phyloP scores from a whole-genome alignment of 108 stramenopile genomes.

The Seminavis robusta region DNA sequence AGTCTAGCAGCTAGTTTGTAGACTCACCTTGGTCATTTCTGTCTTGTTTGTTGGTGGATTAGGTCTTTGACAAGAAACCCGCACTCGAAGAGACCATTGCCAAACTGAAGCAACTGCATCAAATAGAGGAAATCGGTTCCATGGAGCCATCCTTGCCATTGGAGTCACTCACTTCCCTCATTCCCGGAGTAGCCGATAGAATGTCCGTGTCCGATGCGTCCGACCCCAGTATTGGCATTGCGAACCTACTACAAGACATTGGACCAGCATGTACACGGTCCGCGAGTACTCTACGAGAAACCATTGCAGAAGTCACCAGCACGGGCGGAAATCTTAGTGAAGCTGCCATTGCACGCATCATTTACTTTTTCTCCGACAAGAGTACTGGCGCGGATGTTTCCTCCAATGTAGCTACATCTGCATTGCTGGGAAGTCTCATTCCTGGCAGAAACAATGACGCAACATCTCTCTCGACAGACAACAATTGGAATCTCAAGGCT shows the following conservation, averaged over 20 bases:
- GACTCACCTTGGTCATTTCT: neutral
- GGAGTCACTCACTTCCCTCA: constrained; percentile 23
- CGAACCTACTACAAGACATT: constrained; percentile 78
- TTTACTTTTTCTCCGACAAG: constrained; percentile 80
- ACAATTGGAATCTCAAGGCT: constrained; percentile 86
- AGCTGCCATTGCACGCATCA: constrained; percentile 69
- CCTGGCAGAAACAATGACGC: constrained; percentile 25
- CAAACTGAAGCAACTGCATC: neutral
- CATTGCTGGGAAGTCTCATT: constrained; percentile 51
- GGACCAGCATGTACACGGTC: constrained; percentile 81
- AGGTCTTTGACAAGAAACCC: neutral
- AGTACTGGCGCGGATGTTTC: constrained; percentile 24
- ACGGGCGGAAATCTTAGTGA: constrained; percentile 53
- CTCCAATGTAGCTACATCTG: constrained; percentile 52
- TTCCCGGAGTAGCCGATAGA: constrained; percentile 26
- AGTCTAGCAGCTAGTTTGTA: neutral
- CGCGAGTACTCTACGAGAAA: constrained; percentile 68
- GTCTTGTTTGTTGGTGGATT: neutral
- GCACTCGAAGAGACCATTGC: neutral
- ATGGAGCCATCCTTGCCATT: neutral
- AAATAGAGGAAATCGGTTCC: neutral
- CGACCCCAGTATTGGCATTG: constrained; percentile 44
- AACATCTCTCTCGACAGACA: constrained; percentile 8
- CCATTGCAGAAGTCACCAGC: constrained; percentile 49
- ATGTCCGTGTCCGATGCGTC: constrained; percentile 28